These are phyloP conservation scores for Russula brevipes DNA, from an alignment of 768 basidiomycete genomes.

Conservation along the genomic window DNA sequence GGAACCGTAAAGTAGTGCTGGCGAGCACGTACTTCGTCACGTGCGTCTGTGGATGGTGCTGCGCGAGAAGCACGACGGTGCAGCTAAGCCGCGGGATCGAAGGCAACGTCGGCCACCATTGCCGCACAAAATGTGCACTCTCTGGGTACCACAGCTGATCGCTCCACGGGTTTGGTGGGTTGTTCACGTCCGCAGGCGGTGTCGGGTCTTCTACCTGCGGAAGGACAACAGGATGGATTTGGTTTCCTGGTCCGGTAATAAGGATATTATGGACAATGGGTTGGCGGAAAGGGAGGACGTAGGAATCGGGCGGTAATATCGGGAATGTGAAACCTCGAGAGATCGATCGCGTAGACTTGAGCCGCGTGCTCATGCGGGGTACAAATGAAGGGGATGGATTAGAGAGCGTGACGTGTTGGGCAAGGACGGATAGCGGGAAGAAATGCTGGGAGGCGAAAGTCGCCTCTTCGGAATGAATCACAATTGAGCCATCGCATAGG, in stretches of 20 bases:
- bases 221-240: not conserved
- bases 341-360: constrained; percentile 26
- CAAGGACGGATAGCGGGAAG: constrained; percentile 47
- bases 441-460: constrained; percentile 63
- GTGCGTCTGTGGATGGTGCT: constrained; percentile 56
- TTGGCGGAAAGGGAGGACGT: constrained; percentile 19
- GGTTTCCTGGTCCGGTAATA: not conserved
- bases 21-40: constrained; percentile 59
- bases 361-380: constrained; percentile 26
- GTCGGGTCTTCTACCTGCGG: constrained; percentile 8
- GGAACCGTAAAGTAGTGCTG: constrained; percentile 76
- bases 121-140: constrained; percentile 70
- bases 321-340: constrained; percentile 28
- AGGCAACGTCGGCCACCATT: constrained; percentile 73
- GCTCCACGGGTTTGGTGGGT: constrained; percentile 53
- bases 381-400: constrained; percentile 20
- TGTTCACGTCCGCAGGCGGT: not conserved
- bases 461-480: constrained; percentile 69
- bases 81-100: constrained; percentile 63
- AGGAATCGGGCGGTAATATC: constrained; percentile 20
- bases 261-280: constrained; percentile 14
- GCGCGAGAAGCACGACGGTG: constrained; percentile 62
- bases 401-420: constrained; percentile 28
- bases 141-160: constrained; percentile 68
- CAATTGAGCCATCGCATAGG: constrained; percentile 57